phyloP scores from a whole-genome alignment of 805 yeast genomes.

The Schwanniomyces pseudopolymorphus region DNA sequence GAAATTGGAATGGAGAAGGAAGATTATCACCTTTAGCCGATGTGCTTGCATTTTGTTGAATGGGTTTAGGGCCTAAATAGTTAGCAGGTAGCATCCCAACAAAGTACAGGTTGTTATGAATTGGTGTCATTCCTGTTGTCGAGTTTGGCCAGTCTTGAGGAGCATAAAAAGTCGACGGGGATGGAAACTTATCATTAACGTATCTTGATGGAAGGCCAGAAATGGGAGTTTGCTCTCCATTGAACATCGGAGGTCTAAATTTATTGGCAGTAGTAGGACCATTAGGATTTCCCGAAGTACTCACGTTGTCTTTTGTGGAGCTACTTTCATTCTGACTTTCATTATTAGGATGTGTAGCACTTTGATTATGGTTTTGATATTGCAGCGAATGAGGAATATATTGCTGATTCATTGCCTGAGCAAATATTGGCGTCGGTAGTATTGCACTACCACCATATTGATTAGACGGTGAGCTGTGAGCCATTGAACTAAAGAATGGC shows the following conservation, averaged over 20 bases:
- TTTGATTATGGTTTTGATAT: slow-evolving; percentile 22
- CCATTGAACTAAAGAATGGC: slow-evolving; percentile 24
- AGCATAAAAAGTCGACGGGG: slow-evolving; percentile 75
- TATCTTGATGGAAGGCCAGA: slow-evolving; percentile 71
- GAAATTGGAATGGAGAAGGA: slow-evolving; percentile 23
- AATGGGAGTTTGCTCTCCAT: slow-evolving; percentile 67
- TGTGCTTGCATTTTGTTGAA: neutral
- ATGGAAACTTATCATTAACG: slow-evolving; percentile 71
- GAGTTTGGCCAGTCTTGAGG: slow-evolving; percentile 45
- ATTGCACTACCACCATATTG: slow-evolving; percentile 22
- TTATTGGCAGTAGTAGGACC: neutral
- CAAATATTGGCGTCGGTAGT: slow-evolving; percentile 34
- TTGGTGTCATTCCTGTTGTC: slow-evolving; percentile 39
- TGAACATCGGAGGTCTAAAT: slow-evolving; percentile 5
- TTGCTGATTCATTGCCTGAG: slow-evolving; percentile 27
- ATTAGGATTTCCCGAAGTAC: neutral
- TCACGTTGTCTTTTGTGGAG: neutral
- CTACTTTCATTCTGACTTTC: neutral
- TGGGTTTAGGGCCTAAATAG: neutral
- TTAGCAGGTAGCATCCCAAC: slow-evolving; percentile 31
- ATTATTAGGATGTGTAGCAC: slow-evolving; percentile 5
- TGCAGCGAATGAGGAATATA: slow-evolving; percentile 14
- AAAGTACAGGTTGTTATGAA: slow-evolving; percentile 34
- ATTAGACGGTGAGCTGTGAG: slow-evolving; percentile 20
- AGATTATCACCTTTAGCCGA: slow-evolving; percentile 2